A percentile compares a stretch with the other conserved stretches of the same genome.
Conservation (phyloP, 2,329 filamentous ascomycete genomes). For the Ambrosiella xylebori region DNA sequence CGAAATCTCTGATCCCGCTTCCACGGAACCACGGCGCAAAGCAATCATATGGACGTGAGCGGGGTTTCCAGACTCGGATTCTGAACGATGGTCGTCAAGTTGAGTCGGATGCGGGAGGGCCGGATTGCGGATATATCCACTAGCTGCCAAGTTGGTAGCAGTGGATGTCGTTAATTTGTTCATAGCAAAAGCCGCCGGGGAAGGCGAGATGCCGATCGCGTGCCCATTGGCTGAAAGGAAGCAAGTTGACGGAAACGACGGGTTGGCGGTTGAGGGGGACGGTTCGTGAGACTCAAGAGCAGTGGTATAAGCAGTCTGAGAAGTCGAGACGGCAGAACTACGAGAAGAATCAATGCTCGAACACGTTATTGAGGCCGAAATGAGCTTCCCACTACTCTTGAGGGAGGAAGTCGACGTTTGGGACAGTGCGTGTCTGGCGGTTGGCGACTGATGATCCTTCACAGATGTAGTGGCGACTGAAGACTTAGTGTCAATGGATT, state of each 20-base stretch:
- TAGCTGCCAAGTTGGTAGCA: slow-evolving; percentile 26
- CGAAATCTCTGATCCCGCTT: slow-evolving; percentile 33
- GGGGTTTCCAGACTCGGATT: background rate
- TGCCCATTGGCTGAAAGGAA: slow-evolving; percentile 13
- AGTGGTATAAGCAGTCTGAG: background rate
- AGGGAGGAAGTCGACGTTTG: too few species aligned
- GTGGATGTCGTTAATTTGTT: slow-evolving; percentile 21
- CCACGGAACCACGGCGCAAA: slow-evolving; percentile 25
- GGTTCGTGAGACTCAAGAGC: background rate
- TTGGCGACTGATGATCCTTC: too few species aligned
- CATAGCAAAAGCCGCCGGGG: slow-evolving; percentile 12
- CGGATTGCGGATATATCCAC: background rate
- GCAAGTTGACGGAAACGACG: background rate
- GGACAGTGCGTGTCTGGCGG: too few species aligned
- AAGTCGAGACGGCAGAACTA: background rate
- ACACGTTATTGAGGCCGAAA: too few species aligned
- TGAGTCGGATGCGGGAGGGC: background rate
- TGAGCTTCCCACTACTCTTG: too few species aligned
- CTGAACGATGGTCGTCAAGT: background rate
- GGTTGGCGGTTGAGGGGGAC: background rate
- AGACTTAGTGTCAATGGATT: slow-evolving; percentile 31
- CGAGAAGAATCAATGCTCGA: background rate
- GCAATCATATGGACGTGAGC: slow-evolving; percentile 3
- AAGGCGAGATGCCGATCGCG: slow-evolving; percentile 10
- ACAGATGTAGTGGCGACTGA: slow-evolving; percentile 9